Base-by-base conservation (phyloP, 345 rosid species). In the Populus euphratica region DNA sequence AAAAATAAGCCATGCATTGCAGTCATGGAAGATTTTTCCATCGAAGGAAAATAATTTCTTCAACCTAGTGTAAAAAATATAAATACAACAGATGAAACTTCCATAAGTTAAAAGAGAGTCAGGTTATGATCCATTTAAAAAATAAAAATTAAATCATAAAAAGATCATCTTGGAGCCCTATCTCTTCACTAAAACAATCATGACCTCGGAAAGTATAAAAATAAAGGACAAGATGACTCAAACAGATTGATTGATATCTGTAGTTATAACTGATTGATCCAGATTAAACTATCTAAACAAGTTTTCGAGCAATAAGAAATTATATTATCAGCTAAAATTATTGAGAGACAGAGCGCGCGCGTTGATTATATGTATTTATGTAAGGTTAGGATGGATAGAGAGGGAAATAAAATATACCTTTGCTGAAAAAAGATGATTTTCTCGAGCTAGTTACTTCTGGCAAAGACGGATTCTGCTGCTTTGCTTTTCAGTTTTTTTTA, bases 51-150 rank as follows among this genome's bases (percentile, higher is more conserved):
- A 21, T 2, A 77, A 68, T 59, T 52, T 41, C 38, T 63, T 41
- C 69, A 21, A n/a, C 71, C 75, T 70, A 75, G 44, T n/a, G 70
- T 56, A 63, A 20, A 47, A 12, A 70, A 39, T 69, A 3, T 14
- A 35, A 33, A 18, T 27, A 49, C 17, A 13, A 29, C 5, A 41
- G 1, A 69, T 68, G 20, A 54, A 75, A 49, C 64, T 44, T 67
- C 66, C 61, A 50, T 6, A 27, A 52, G 16, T n/a, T 20, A 14
- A 65, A 44, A 14, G 27, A 35, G 68, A 23, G 16, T 23, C 9
- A 1, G 29, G 16, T 25, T 8, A 56, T 4, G 25, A 54, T 76
- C 47, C 23, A 52, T 52, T 52, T 13, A 16, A 41, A 18, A 12
- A 66, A n/a, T 1, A n/a, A n/a, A 33, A 25, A 61, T 39, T 43